Base-by-base conservation (phyloP, 1,284 basidiomycete species). In the Papiliotrema fonsecae region DNA sequence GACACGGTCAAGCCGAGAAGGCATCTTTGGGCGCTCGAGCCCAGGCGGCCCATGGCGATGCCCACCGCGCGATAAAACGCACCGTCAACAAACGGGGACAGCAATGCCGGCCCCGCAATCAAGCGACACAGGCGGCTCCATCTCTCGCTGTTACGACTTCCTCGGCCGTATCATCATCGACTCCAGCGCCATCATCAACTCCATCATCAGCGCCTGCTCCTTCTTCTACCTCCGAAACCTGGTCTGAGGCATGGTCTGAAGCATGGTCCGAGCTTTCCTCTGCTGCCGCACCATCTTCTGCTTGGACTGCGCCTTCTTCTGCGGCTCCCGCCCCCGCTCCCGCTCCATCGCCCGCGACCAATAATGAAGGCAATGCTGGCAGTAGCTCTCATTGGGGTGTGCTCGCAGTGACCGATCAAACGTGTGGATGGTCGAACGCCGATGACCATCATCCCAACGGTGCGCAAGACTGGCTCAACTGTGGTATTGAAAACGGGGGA, bases 381-480 rank as follows among this genome's bases (percentile, higher is more conserved):
- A 43, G 34, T 45, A 28, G 21, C 13, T 41, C 22, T 31, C 27
- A 31, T 24, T 36, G 32, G 34, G 50, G 54, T 32, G 31, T 57
- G 18, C 47, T 61, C 24, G 10, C 30, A 10, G 46, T 61, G 36
- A 57, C 40, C 37, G 60, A 62, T 42, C 6, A 38, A 25, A 52
- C 51, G 14, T 72, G 70, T 49, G 71, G 71, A 28, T 58, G 42
- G 34, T 62, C 54, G 42, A 49, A 60, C 22, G 46, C 70, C 24
- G 45, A 54, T 32, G 42, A 36, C 21, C 51, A 59, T 45, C 82
- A 83, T 18, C 87, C 88, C 22, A 91, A 91, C 68, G 88, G 88
- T 21, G 69, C 75, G 55, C 79, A 86, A 47, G 77, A 81, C 54
- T 91, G 83, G 81, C 71, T 92, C 60, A 88, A 88, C 74, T 91